Evolutionary conservation across 805 yeast species (phyloP).

Genomic region (Nakazawaea sp.): DNA sequence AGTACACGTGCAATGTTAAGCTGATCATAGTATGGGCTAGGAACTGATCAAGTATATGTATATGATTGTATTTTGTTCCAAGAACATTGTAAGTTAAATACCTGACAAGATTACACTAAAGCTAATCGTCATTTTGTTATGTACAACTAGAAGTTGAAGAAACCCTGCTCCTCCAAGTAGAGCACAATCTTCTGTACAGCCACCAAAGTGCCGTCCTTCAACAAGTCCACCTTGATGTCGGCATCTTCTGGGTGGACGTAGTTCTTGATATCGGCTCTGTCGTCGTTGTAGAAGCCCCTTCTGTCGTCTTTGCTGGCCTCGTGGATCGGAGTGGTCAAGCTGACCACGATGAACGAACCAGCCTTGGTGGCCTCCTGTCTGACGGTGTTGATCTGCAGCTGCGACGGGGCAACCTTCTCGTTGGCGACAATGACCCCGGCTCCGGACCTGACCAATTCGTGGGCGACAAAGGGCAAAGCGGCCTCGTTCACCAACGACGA

Average conservation of each 20-base stretch:
- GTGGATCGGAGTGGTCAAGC: constrained; percentile 44
- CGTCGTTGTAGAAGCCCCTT: constrained; percentile 39
- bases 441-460: constrained; percentile 83
- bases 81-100: too few species aligned
- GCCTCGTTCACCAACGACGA: constrained; percentile 21
- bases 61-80: too few species aligned
- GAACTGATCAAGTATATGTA: neutral
- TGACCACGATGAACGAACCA: constrained; percentile 45
- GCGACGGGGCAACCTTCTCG: constrained; percentile 32
- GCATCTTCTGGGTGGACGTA: constrained; percentile 44
- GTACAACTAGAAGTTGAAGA: constrained; percentile 43
- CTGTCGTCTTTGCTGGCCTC: constrained; percentile 39
- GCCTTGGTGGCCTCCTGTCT: constrained; percentile 37
- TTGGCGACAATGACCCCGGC: constrained; percentile 78
- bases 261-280: constrained; percentile 38
- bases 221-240: constrained; percentile 50
- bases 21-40: too few species aligned
- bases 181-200: constrained; percentile 70
- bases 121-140: too few species aligned
- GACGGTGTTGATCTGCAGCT: constrained; percentile 34
- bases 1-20: too few species aligned
- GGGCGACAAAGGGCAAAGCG: constrained; percentile 55
- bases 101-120: too few species aligned
- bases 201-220: constrained; percentile 52
- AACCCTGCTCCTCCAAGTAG: constrained; percentile 77